These are phyloP conservation scores for Coleophoma eucalyptorum DNA, from an alignment of 2,329 filamentous ascomycete genomes.

Conservation along the genomic window DNA sequence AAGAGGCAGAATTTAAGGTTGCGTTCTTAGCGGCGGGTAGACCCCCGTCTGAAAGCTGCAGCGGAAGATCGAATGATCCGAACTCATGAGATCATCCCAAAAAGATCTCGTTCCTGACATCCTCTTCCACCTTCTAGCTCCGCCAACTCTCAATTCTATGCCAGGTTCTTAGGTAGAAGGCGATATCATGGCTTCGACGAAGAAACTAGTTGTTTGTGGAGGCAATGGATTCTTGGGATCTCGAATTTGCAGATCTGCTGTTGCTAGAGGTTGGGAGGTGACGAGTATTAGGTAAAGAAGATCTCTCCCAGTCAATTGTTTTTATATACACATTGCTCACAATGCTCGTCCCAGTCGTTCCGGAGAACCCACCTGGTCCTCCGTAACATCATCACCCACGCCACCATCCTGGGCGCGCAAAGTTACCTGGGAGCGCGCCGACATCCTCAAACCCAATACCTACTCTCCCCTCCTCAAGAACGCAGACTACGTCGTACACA, in stretches of 20 bases:
- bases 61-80: too few relatives aligned
- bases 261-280: constrained; percentile 84
- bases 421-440: constrained; percentile 83
- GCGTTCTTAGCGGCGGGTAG: constrained; percentile 5
- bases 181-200: constrained; percentile 36
- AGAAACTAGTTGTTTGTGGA: constrained; percentile 85
- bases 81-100: not conserved
- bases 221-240: constrained; percentile 88
- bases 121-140: not conserved
- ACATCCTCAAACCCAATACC: constrained; percentile 78
- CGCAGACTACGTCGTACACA: constrained; percentile 86
- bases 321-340: not conserved
- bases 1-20: constrained; percentile 6
- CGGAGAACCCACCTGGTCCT: constrained; percentile 81
- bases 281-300: constrained; percentile 76
- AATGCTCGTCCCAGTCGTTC: constrained; percentile 61
- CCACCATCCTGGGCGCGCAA: constrained; percentile 78
- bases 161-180: not conserved
- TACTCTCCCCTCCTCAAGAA: constrained; percentile 74
- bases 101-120: not conserved
- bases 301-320: not conserved
- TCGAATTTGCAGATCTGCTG: constrained; percentile 87
- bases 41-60: too few relatives aligned
- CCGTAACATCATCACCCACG: constrained; percentile 61
- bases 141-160: not conserved